Conservation (phyloP, 2,329 filamentous ascomycete species). For the Penicillium sp. region DNA sequence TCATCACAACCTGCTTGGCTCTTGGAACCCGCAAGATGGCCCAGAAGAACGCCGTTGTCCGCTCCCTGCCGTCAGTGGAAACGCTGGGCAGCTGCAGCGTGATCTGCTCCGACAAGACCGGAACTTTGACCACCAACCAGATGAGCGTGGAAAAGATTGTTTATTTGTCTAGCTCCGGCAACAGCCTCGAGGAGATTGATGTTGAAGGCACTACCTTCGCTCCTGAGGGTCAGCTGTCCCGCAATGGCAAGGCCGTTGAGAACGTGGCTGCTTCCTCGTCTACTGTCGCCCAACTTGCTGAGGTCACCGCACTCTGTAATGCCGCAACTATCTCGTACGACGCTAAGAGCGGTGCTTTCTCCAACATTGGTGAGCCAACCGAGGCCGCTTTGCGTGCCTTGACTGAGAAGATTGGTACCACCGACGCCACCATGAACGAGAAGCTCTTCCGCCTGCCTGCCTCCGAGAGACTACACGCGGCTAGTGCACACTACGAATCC, state of each 20-base stretch:
- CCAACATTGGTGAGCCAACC: slow-evolving; percentile 87
- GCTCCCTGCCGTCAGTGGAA: slow-evolving; percentile 93
- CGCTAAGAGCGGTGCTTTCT: slow-evolving; percentile 65
- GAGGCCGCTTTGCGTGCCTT: slow-evolving; percentile 88
- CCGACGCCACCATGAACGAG: slow-evolving; percentile 58
- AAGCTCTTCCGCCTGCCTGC: slow-evolving; percentile 46
- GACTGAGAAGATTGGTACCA: slow-evolving; percentile 89
- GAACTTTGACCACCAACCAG: slow-evolving; percentile 95
- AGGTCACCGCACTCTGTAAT: slow-evolving; percentile 75
- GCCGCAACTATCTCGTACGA: slow-evolving; percentile 81
- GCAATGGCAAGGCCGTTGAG: slow-evolving; percentile 62
- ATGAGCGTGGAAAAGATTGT: slow-evolving; percentile 97
- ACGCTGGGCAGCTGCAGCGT: slow-evolving; percentile 98
- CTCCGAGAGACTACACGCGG: slow-evolving; percentile 67
- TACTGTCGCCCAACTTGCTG: slow-evolving; percentile 73
- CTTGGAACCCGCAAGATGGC: slow-evolving; percentile 98
- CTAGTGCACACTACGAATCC: slow-evolving; percentile 79
- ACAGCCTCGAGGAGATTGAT: slow-evolving; percentile 74
- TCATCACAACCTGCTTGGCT: slow-evolving; percentile 97
- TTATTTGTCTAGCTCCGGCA: slow-evolving; percentile 69
- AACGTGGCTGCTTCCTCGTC: slow-evolving; percentile 67
- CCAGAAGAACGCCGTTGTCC: slow-evolving; percentile 93
- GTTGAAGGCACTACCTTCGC: slow-evolving; percentile 91
- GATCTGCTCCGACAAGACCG: slow-evolving; percentile 99
- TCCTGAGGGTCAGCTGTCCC: slow-evolving; percentile 69